These are phyloP conservation scores for Phytophthora megakarya DNA, from an alignment of 352 stramenopile genomes.

Conservation along the genomic window DNA sequence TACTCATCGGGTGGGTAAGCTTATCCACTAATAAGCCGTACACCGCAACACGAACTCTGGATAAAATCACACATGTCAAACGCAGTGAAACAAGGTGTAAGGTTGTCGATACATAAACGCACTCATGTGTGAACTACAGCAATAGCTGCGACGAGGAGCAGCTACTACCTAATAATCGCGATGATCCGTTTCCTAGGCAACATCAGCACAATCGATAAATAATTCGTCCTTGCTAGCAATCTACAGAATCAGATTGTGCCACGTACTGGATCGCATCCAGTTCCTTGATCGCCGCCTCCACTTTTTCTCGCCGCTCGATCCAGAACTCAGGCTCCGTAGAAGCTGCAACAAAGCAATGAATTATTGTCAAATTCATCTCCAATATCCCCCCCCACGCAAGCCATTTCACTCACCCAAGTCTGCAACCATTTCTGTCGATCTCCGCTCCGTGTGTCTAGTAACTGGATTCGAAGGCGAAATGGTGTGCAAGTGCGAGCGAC, in stretches of 20 bases:
- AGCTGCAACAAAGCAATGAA: conserved; percentile 13
- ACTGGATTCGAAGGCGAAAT: conserved; percentile 16
- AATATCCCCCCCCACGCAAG: background rate
- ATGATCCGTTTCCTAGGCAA: conserved; percentile 29
- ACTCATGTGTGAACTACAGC: background rate
- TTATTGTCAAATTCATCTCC: conserved; percentile 1
- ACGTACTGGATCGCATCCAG: conserved; percentile 49
- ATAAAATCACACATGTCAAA: background rate
- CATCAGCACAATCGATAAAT: background rate
- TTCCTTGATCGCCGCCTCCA: conserved; percentile 38
- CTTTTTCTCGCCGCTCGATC: conserved; percentile 40
- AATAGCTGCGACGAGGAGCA: conserved; percentile 1
- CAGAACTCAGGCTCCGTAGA: conserved; percentile 43
- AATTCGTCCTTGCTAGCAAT: too few species aligned
- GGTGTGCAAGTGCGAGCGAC: conserved; percentile 5
- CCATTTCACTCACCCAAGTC: conserved; percentile 19
- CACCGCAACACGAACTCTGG: too few species aligned
- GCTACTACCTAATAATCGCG: conserved; percentile 20
- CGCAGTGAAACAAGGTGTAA: too few species aligned
- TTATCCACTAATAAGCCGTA: too few species aligned
- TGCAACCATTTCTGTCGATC: background rate
- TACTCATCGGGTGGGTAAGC: too few species aligned
- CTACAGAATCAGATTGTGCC: too few species aligned
- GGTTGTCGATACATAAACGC: too few species aligned
- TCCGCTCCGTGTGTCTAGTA: conserved; percentile 10